Conservation (phyloP, 2,329 filamentous ascomycete genomes). For the Sporothrix phasma region DNA sequence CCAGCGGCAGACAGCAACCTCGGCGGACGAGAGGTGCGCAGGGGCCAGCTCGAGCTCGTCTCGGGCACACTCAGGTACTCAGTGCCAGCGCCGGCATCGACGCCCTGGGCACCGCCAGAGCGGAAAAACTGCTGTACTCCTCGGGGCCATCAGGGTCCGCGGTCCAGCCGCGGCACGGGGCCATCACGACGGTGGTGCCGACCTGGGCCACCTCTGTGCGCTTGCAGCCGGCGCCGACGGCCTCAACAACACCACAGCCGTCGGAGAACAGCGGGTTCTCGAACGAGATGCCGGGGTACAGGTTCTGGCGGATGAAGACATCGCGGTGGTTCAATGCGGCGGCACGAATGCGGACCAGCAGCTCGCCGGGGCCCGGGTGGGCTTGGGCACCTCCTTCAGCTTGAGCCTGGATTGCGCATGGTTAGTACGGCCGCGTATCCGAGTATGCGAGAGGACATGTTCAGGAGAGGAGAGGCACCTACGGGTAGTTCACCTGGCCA, state of each 20-base stretch:
- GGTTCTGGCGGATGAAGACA: conserved; percentile 83
- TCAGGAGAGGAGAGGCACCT: conserved; percentile 22
- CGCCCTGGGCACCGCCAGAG: conserved; percentile 60
- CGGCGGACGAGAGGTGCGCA: conserved; percentile 56
- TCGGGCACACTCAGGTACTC: conserved; percentile 63
- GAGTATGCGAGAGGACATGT: neutral
- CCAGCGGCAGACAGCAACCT: conserved; percentile 76
- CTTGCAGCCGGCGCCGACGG: conserved; percentile 41
- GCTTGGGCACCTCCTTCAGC: conserved; percentile 51
- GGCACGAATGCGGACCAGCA: conserved; percentile 66
- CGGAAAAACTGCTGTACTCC: conserved; percentile 44
- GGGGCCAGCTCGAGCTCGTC: conserved; percentile 69
- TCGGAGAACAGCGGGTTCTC: conserved; percentile 71
- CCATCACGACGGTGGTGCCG: conserved; percentile 64
- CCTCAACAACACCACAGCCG: conserved; percentile 64
- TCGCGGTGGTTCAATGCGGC: conserved; percentile 91
- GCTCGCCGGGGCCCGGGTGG: conserved; percentile 55
- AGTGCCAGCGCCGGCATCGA: conserved; percentile 60
- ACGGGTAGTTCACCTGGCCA: conserved; percentile 80
- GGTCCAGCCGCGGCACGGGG: conserved; percentile 70
- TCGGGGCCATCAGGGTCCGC: conserved; percentile 65
- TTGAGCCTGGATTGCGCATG: conserved; percentile 38
- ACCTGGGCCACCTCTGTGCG: conserved; percentile 35
- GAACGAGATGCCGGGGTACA: conserved; percentile 81
- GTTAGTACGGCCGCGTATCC: neutral